Evolutionary conservation across 345 rosid species (phyloP).

Genomic region (Orychophragmus violaceus): DNA sequence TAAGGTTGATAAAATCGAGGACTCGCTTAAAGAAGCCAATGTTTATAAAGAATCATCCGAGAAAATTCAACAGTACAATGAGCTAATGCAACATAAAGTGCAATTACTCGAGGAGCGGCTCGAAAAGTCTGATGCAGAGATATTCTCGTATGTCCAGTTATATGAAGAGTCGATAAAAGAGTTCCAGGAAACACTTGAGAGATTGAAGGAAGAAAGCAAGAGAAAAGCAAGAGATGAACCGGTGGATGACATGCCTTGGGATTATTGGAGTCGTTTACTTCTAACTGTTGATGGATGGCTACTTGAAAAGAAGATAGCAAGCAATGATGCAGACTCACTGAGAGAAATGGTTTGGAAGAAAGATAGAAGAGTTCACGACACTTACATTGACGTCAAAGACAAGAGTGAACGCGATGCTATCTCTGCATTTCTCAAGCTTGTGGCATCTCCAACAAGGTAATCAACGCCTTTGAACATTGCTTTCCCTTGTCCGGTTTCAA

Average conservation of each 20-base stretch:
- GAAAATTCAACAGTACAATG: constrained; percentile 66
- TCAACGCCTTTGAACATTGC: not conserved
- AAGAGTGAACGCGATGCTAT: constrained; percentile 61
- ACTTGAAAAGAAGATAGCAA: constrained; percentile 74
- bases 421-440: constrained; percentile 54
- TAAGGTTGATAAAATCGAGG: constrained; percentile 82
- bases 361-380: constrained; percentile 52
- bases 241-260: constrained; percentile 79
- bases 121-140: constrained; percentile 82
- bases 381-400: constrained; percentile 56
- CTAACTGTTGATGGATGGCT: constrained; percentile 91
- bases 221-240: constrained; percentile 54
- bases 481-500: not conserved
- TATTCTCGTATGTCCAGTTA: constrained; percentile 59
- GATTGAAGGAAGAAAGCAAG: constrained; percentile 71
- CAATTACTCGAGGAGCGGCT: constrained; percentile 76
- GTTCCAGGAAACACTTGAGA: constrained; percentile 76
- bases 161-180: constrained; percentile 84
- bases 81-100: constrained; percentile 80
- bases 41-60: constrained; percentile 68
- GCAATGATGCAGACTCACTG: constrained; percentile 55
- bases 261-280: constrained; percentile 83
- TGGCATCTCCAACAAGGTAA: constrained; percentile 61
- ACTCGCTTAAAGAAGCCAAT: constrained; percentile 65
- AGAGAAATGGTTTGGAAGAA: constrained; percentile 88